Percentiles rank a stretch among this genome's conserved stretches.
These are phyloP conservation scores for Mycena maculata DNA, from an alignment of 768 basidiomycete species.

Conservation along the genomic window DNA sequence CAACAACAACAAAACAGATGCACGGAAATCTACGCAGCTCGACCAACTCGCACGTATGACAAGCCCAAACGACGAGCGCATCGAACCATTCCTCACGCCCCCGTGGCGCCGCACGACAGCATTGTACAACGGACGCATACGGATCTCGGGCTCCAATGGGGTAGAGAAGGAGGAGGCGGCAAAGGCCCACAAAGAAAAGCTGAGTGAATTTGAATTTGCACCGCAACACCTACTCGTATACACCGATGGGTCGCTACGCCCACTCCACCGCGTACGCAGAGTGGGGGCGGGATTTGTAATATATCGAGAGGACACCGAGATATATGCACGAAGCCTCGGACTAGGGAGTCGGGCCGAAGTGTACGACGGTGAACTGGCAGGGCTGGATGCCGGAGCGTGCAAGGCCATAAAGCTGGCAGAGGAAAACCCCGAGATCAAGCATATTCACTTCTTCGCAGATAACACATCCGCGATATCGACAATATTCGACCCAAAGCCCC, in stretches of 20 bases:
- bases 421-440: background rate
- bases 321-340: background rate
- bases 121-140: constrained; percentile 15
- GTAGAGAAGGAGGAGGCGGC: constrained; percentile 23
- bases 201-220: background rate
- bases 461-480: too few species aligned
- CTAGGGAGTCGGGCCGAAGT: constrained; percentile 5
- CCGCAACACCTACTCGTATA: background rate
- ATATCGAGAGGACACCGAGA: background rate
- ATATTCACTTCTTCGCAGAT: background rate
- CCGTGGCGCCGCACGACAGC: constrained; percentile 35
- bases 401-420: background rate
- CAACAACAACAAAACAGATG: constrained; percentile 4
- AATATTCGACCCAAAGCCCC: too few species aligned
- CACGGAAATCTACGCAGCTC: constrained; percentile 17
- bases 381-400: background rate
- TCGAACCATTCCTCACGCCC: constrained; percentile 36
- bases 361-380: background rate
- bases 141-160: constrained; percentile 17
- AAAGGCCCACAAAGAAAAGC: background rate
- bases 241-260: background rate
- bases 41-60: constrained; percentile 30
- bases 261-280: background rate
- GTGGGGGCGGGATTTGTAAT: background rate
- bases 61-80: constrained; percentile 31